These are phyloP conservation scores for Colletotrichum gigasporum DNA, from an alignment of 2,329 filamentous ascomycete species.

Conservation along the genomic window DNA sequence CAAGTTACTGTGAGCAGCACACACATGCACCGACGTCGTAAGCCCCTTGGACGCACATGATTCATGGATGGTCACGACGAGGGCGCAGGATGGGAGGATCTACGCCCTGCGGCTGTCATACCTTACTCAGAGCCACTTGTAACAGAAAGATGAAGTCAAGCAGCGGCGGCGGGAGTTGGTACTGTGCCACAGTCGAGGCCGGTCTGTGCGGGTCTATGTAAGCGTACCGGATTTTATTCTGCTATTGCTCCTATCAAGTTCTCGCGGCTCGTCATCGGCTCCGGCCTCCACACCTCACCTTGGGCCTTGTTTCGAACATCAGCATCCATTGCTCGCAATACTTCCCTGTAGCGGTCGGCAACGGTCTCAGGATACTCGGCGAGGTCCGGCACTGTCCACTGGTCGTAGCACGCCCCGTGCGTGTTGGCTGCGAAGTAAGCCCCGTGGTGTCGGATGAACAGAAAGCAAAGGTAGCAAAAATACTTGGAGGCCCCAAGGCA, in stretches of 20 bases:
- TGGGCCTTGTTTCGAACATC: conserved; percentile 7
- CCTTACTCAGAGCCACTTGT: neutral
- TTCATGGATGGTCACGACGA: neutral
- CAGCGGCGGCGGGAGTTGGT: neutral
- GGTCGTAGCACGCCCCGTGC: conserved; percentile 33
- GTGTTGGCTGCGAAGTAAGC: conserved; percentile 30
- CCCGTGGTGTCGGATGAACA: conserved; percentile 32
- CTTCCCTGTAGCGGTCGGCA: conserved; percentile 9
- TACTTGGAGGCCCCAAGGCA: conserved; percentile 33
- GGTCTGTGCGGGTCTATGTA: neutral
- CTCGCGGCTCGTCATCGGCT: conserved; percentile 33
- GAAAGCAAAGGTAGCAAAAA: conserved; percentile 33
- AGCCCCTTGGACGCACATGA: neutral
- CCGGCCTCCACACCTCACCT: conserved; percentile 20
- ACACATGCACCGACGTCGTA: neutral
- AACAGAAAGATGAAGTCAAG: neutral
- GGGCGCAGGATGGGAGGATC: conserved; percentile 10
- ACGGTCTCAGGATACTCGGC: conserved; percentile 28
- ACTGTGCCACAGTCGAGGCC: neutral
- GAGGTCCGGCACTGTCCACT: conserved; percentile 33
- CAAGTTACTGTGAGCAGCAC: neutral
- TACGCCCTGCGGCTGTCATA: neutral
- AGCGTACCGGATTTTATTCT: neutral
- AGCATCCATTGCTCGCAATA: conserved; percentile 22
- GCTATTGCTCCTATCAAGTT: conserved; percentile 17